Evolutionary conservation across 2,329 filamentous ascomycete species (phyloP).

Genomic region (Leptodontidium sp.): DNA sequence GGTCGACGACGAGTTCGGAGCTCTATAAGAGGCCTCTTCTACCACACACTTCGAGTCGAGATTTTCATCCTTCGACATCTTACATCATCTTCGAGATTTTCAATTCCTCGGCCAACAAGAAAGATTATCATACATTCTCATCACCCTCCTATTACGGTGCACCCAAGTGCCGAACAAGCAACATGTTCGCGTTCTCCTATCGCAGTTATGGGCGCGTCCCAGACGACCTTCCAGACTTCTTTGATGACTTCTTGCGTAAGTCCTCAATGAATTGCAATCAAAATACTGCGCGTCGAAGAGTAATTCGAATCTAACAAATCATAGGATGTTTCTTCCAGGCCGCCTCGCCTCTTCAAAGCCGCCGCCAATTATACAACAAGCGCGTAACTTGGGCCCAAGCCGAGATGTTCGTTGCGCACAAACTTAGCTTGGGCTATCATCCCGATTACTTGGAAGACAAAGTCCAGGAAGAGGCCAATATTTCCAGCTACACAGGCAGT

Average conservation of each 20-base stretch:
- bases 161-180: not conserved
- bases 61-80: not conserved
- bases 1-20: not conserved
- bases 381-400: constrained; percentile 8
- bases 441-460: not conserved
- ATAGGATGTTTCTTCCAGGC: not conserved
- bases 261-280: not conserved
- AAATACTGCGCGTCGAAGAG: not conserved
- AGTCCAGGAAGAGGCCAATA: not conserved
- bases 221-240: not conserved
- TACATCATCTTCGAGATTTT: not conserved
- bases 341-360: not conserved
- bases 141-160: not conserved
- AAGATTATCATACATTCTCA: not conserved
- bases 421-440: not conserved
- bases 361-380: no score
- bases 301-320: not conserved
- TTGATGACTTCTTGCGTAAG: not conserved
- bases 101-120: not conserved
- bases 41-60: not conserved
- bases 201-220: not conserved
- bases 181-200: not conserved
- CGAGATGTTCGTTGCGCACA: constrained; percentile 1
- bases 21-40: not conserved
- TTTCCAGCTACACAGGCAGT: not conserved